Evolutionary conservation across 768 basidiomycete species (phyloP).

Genomic region (Naganishia antarctica): DNA sequence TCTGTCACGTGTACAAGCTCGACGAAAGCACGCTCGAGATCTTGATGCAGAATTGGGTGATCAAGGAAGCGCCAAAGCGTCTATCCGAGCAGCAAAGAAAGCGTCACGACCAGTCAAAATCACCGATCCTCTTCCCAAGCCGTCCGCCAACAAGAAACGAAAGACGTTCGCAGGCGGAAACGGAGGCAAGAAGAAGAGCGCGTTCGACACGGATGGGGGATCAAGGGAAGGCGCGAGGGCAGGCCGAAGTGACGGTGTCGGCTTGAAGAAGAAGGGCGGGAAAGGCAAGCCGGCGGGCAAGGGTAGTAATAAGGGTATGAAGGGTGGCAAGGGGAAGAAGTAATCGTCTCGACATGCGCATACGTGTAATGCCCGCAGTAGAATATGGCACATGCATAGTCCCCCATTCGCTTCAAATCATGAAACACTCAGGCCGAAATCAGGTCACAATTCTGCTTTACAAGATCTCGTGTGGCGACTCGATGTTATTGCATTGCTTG

Average conservation of each 20-base stretch:
- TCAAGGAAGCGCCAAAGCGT: slow-evolving; percentile 59
- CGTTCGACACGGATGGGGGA: slow-evolving; percentile 28
- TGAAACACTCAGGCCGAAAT: too few relatives aligned
- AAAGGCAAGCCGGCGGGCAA: slow-evolving; percentile 28
- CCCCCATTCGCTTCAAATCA: too few relatives aligned
- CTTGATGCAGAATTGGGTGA: slow-evolving; percentile 66
- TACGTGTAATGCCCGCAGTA: too few relatives aligned
- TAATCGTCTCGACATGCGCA: too few relatives aligned
- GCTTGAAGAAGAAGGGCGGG: slow-evolving; percentile 26
- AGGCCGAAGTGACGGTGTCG: slow-evolving; percentile 30
- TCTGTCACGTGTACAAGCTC: slow-evolving; percentile 77
- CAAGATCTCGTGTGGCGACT: too few relatives aligned
- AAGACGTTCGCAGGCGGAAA: slow-evolving; percentile 14
- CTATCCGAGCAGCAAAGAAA: slow-evolving; percentile 85
- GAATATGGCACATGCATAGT: too few relatives aligned
- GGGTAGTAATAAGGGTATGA: slow-evolving; percentile 26
- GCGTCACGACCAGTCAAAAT: slow-evolving; percentile 69
- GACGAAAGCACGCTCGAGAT: slow-evolving; percentile 79
- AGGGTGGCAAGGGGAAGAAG: slow-evolving; percentile 9
- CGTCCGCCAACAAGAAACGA: slow-evolving; percentile 28
- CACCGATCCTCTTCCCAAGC: slow-evolving; percentile 54
- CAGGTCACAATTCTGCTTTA: too few relatives aligned
- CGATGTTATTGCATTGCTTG: too few relatives aligned
- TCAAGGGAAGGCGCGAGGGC: slow-evolving; percentile 28
- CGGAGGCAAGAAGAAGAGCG: slow-evolving; percentile 27